Evolutionary conservation across 257 asterid species (phyloP).

Genomic region (Solanum piurae): DNA sequence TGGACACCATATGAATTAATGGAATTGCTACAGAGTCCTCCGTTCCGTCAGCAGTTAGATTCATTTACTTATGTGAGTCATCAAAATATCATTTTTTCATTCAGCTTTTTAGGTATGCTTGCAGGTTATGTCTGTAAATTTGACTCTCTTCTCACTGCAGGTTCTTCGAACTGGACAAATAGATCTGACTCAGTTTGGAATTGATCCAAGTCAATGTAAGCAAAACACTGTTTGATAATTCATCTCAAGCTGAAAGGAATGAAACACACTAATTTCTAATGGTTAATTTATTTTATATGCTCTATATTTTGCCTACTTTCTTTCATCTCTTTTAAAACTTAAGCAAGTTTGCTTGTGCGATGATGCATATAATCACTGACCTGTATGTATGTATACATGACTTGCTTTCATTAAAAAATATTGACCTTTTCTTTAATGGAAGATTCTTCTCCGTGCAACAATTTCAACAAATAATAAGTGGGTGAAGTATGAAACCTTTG

Average conservation of each 20-base stretch:
- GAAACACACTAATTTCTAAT: background rate
- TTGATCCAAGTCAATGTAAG: slow-evolving; percentile 85
- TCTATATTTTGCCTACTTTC: background rate
- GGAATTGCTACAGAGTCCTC: slow-evolving; percentile 88
- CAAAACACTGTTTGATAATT: background rate
- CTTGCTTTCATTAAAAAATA: background rate
- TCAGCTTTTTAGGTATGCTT: background rate
- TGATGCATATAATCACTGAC: background rate
- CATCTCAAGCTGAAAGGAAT: background rate
- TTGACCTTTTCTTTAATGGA: background rate
- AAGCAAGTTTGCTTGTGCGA: background rate
- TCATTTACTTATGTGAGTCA: slow-evolving; percentile 81
- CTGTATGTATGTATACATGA: background rate
- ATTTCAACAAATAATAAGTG: background rate
- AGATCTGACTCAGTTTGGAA: slow-evolving; percentile 84
- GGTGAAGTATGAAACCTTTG: background rate
- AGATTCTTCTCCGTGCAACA: background rate
- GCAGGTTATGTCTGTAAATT: background rate
- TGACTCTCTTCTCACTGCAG: slow-evolving; percentile 24
- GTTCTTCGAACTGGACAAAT: slow-evolving; percentile 91
- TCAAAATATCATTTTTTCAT: background rate
- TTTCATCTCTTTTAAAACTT: background rate
- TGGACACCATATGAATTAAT: slow-evolving; percentile 74
- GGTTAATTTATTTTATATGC: background rate
- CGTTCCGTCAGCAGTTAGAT: slow-evolving; percentile 91